These are phyloP conservation scores for Mariannaea elegans DNA, from an alignment of 2,329 filamentous ascomycete genomes.

Conservation along the genomic window DNA sequence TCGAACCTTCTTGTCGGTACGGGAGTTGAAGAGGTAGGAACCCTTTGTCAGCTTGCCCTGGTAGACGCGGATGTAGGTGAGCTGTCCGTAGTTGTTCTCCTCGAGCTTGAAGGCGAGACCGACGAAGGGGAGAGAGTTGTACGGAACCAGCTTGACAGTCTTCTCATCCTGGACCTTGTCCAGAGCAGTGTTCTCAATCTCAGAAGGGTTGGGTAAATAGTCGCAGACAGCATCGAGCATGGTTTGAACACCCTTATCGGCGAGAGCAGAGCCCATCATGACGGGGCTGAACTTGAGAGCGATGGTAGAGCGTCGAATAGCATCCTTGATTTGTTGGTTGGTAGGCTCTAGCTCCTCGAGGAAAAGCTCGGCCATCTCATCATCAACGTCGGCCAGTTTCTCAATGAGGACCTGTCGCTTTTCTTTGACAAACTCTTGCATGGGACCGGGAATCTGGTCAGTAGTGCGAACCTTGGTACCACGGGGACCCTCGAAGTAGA, in stretches of 20 bases:
- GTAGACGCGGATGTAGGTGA: constrained; percentile 98
- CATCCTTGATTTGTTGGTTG: constrained; percentile 85
- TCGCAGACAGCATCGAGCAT: constrained; percentile 98
- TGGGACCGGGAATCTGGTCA: constrained; percentile 84
- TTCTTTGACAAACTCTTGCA: constrained; percentile 80
- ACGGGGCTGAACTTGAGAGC: constrained; percentile 90
- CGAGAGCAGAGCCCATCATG: constrained; percentile 94
- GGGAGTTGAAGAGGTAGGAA: constrained; percentile 90
- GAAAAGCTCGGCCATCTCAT: constrained; percentile 96
- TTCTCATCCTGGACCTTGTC: constrained; percentile 83
- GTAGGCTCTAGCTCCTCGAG: constrained; percentile 86
- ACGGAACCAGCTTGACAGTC: constrained; percentile 86
- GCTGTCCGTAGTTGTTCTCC: constrained; percentile 97
- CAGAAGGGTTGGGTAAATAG: constrained; percentile 89
- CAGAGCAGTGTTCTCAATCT: constrained; percentile 89
- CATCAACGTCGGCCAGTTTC: constrained; percentile 95
- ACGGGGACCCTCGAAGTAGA: constrained; percentile 88
- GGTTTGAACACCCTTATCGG: constrained; percentile 93
- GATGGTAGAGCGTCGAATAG: constrained; percentile 92
- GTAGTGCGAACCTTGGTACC: constrained; percentile 80
- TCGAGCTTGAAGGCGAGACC: constrained; percentile 98
- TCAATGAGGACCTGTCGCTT: constrained; percentile 89
- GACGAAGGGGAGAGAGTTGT: constrained; percentile 93
- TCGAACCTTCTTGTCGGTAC: constrained; percentile 94
- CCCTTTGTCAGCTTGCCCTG: constrained; percentile 92